Conservation (phyloP, 768 basidiomycete genomes). For the Leccinum rimulosum region DNA sequence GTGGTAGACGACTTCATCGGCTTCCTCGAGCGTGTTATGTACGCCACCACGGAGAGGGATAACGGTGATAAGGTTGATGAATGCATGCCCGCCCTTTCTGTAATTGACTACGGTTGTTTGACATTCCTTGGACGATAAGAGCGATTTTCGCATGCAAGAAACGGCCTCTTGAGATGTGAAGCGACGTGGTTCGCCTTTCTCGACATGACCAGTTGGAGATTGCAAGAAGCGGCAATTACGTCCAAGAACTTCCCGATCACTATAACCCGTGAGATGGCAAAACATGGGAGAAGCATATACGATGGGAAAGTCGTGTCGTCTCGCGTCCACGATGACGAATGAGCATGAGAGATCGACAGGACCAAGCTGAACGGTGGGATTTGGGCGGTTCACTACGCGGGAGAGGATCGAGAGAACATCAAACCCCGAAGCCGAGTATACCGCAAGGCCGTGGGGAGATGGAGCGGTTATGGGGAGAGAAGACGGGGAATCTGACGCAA, state of each 20-base stretch:
- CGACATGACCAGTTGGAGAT: slow-evolving; percentile 60
- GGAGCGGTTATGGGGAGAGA: slow-evolving; percentile 23
- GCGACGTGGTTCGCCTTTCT: slow-evolving; percentile 52
- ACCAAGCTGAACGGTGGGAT: slow-evolving; percentile 76
- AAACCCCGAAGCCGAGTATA: slow-evolving; percentile 91
- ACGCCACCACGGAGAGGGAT: slow-evolving; percentile 77
- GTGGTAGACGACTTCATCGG: slow-evolving; percentile 75
- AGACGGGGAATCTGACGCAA: not conserved
- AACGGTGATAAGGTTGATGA: slow-evolving; percentile 90
- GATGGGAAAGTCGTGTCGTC: slow-evolving; percentile 79
- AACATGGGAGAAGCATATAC: slow-evolving; percentile 91
- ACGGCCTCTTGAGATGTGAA: slow-evolving; percentile 66
- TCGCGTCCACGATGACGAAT: slow-evolving; percentile 88
- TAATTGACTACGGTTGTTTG: slow-evolving; percentile 90
- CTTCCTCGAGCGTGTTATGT: slow-evolving; percentile 45
- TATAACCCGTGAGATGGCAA: slow-evolving; percentile 71
- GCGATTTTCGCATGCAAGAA: slow-evolving; percentile 60
- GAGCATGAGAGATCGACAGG: slow-evolving; percentile 90
- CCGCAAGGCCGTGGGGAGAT: slow-evolving; percentile 42
- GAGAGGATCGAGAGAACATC: slow-evolving; percentile 83
- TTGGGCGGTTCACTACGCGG: slow-evolving; percentile 69
- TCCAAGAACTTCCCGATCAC: slow-evolving; percentile 74
- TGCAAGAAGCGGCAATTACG: slow-evolving; percentile 91
- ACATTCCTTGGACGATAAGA: slow-evolving; percentile 79
- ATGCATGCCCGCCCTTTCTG: slow-evolving; percentile 76